phyloP scores from a whole-genome alignment of 1,139 yeast species.

The Diutina ranongensis region DNA sequence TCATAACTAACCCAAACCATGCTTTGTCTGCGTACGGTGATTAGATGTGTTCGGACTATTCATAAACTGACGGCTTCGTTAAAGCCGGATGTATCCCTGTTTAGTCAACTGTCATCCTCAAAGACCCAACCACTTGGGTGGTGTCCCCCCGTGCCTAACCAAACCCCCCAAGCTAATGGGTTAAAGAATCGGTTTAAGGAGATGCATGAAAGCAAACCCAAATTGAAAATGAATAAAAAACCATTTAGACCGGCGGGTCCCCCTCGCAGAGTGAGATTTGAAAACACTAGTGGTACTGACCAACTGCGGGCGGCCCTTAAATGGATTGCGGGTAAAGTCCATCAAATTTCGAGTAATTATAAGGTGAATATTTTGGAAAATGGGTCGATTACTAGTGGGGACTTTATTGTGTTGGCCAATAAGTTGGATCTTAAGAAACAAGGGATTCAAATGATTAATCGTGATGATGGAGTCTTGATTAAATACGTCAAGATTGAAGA shows the following conservation, averaged over 20 bases:
- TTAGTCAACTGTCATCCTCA: not conserved
- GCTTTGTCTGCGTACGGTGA: not conserved
- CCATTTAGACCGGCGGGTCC: not conserved
- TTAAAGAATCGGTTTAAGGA: conserved; percentile 2
- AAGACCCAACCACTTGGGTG: not conserved
- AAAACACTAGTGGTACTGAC: not conserved
- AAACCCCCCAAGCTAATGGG: no score
- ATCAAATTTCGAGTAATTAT: conserved; percentile 9
- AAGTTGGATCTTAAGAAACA: conserved; percentile 17
- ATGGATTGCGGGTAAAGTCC: not conserved
- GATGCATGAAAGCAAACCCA: not conserved
- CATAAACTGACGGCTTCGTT: not conserved
- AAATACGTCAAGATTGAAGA: conserved; percentile 18
- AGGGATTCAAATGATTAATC: conserved; percentile 21
- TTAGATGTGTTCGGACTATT: not conserved
- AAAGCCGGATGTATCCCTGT: not conserved
- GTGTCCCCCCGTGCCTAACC: not conserved
- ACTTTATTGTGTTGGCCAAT: conserved; percentile 23
- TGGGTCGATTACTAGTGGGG: conserved; percentile 15
- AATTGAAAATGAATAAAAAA: not conserved
- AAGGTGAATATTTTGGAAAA: conserved; percentile 19
- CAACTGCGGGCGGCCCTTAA: conserved; percentile 3
- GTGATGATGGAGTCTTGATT: conserved; percentile 18
- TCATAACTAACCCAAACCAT: no score
- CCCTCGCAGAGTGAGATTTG: conserved; percentile 3